A percentile compares a stretch with the other conserved stretches of the same genome.
Evolutionary conservation across 1,284 basidiomycete genomes (phyloP).

Genomic region (Erythrobasidium hasegawianum): DNA sequence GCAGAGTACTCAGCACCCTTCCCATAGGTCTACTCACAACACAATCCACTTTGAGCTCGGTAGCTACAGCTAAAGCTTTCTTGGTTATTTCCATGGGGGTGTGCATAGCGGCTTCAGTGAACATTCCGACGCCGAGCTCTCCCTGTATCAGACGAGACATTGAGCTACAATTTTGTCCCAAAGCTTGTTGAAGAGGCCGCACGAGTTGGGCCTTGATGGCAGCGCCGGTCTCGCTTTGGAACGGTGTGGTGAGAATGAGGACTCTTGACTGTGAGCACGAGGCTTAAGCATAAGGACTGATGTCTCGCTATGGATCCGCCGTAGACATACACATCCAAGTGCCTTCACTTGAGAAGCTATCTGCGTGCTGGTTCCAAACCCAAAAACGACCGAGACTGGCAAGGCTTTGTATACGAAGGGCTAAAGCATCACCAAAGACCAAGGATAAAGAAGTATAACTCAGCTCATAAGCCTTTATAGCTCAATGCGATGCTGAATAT

Average conservation of each 20-base stretch:
- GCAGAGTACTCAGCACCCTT: no score
- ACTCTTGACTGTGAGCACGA: slow-evolving; percentile 40
- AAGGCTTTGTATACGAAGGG: slow-evolving; percentile 52
- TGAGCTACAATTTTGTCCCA: no score
- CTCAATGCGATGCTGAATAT: no score
- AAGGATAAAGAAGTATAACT: no score
- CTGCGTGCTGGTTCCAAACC: slow-evolving; percentile 48
- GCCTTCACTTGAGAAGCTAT: background rate
- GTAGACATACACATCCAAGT: background rate
- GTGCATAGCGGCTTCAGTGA: slow-evolving; percentile 53
- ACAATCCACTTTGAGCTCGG: slow-evolving; percentile 51
- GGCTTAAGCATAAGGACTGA: background rate
- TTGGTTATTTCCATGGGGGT: slow-evolving; percentile 53
- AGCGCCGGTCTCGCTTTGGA: slow-evolving; percentile 45
- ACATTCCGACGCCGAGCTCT: slow-evolving; percentile 37
- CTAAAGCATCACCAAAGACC: no score
- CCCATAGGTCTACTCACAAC: slow-evolving; percentile 48
- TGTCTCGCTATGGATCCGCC: no score
- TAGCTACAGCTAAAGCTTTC: slow-evolving; percentile 48
- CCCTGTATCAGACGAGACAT: slow-evolving; percentile 25
- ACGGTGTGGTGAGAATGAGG: slow-evolving; percentile 50
- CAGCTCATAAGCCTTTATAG: no score
- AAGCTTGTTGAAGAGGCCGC: slow-evolving; percentile 43
- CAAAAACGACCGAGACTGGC: slow-evolving; percentile 53
- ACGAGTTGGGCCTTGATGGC: slow-evolving; percentile 46